Conservation (phyloP, 1,284 basidiomycete genomes). For the Ustilago curta region DNA sequence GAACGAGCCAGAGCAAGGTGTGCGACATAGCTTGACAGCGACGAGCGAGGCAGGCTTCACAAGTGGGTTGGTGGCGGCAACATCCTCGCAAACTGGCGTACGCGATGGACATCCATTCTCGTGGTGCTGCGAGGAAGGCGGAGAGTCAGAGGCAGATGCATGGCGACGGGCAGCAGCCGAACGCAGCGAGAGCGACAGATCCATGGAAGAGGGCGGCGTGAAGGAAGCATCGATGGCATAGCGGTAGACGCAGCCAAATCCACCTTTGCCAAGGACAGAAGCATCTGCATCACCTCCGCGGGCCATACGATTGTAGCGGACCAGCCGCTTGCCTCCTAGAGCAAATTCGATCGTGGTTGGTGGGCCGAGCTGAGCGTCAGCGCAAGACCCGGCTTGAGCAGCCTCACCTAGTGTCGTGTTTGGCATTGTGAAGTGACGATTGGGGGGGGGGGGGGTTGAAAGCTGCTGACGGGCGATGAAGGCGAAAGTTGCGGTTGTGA, state of each 20-base stretch:
- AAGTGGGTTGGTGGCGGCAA: slow-evolving; percentile 1
- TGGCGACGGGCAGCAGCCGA: slow-evolving; percentile 15
- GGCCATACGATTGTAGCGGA: slow-evolving; percentile 43
- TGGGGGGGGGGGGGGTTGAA: no score
- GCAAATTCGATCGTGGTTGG: slow-evolving; percentile 34
- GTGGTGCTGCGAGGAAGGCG: background rate
- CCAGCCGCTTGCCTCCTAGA: slow-evolving; percentile 21
- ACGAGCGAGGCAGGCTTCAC: slow-evolving; percentile 42
- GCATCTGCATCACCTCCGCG: slow-evolving; percentile 35
- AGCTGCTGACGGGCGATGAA: background rate
- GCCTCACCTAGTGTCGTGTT: slow-evolving; percentile 1
- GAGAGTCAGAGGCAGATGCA: slow-evolving; percentile 10
- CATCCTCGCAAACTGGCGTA: background rate
- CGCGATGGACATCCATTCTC: background rate
- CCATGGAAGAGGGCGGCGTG: slow-evolving; percentile 43
- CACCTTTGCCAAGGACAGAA: slow-evolving; percentile 45
- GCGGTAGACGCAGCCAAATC: slow-evolving; percentile 53
- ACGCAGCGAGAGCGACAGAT: slow-evolving; percentile 23
- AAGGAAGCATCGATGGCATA: slow-evolving; percentile 51
- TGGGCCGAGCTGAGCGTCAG: slow-evolving; percentile 23
- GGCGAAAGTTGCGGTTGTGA: no score
- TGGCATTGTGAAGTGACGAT: background rate
- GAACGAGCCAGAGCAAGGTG: slow-evolving; percentile 57
- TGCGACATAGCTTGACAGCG: slow-evolving; percentile 61
- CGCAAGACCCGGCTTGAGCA: slow-evolving; percentile 7